Evolutionary conservation across 2,329 filamentous ascomycete species (phyloP).

Genomic region (Alternaria tenuissima): DNA sequence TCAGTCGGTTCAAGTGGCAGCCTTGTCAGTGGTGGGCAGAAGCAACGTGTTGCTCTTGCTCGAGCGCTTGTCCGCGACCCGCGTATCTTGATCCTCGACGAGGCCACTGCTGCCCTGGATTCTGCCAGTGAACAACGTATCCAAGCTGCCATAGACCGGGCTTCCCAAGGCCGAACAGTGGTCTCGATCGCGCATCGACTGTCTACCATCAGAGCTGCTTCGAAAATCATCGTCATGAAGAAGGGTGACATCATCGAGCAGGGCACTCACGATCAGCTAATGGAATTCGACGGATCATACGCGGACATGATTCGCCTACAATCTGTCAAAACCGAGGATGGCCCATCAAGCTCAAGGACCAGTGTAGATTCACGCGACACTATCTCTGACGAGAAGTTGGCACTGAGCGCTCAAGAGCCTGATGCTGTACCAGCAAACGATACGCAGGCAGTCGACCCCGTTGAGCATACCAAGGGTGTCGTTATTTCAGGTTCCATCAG

Average conservation of each 20-base stretch:
- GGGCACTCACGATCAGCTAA: conserved; percentile 46
- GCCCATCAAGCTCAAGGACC: conserved; percentile 27
- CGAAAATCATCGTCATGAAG: conserved; percentile 52
- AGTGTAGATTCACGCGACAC: conserved; percentile 33
- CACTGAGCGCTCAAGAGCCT: conserved; percentile 17
- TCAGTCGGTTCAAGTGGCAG: conserved; percentile 63
- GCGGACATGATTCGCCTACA: conserved; percentile 61
- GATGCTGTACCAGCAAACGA: conserved; percentile 6
- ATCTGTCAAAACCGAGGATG: conserved; percentile 54
- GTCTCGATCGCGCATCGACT: conserved; percentile 52
- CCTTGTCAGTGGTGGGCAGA: conserved; percentile 65
- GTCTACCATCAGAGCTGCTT: conserved; percentile 48
- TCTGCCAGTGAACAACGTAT: conserved; percentile 66
- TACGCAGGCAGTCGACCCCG: conserved; percentile 8
- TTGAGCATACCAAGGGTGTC: conserved; percentile 22
- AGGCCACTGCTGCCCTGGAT: conserved; percentile 69
- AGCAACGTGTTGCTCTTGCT: conserved; percentile 67
- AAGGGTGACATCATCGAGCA: conserved; percentile 49
- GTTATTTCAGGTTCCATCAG: conserved; percentile 38
- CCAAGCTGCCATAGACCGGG: conserved; percentile 52
- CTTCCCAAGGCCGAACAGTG: conserved; percentile 46
- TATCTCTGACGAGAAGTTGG: conserved; percentile 31
- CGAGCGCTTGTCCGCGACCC: conserved; percentile 65
- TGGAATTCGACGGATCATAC: conserved; percentile 53
- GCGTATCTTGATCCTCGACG: conserved; percentile 66